phyloP scores from a whole-genome alignment of 257 asterid species.

The Nicotiana undulata region DNA sequence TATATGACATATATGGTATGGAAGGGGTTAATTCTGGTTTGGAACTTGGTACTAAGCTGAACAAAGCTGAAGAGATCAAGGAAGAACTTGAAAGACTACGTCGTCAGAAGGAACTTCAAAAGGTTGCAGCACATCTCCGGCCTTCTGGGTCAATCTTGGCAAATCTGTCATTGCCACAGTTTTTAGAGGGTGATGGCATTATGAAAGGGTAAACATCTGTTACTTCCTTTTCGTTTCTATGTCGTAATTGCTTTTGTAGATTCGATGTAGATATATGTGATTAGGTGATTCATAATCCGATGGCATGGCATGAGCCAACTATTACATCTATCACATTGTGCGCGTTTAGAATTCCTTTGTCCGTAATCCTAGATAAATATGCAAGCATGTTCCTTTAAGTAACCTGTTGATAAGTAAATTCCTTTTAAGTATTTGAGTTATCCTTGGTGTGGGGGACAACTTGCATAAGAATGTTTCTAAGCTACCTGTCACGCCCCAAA shows the following conservation, averaged over 20 bases:
- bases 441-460: neutral
- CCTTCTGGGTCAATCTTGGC: constrained; percentile 83
- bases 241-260: constrained; percentile 14
- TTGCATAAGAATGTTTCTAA: neutral
- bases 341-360: neutral
- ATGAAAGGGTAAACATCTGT: constrained; percentile 63
- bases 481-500: too few relatives aligned
- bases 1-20: constrained; percentile 96
- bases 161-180: constrained; percentile 69
- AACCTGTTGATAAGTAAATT: neutral
- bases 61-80: constrained; percentile 75
- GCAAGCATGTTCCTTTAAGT: neutral
- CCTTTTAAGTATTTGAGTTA: neutral
- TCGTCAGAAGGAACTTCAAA: constrained; percentile 65
- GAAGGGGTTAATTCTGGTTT: constrained; percentile 89
- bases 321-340: neutral
- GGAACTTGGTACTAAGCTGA: constrained; percentile 83
- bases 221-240: constrained; percentile 4
- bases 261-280: neutral
- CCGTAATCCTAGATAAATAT: neutral
- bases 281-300: neutral
- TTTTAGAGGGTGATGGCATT: constrained; percentile 79
- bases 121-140: constrained; percentile 44
- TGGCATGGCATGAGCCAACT: neutral
- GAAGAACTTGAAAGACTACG: constrained; percentile 86